phyloP scores from a whole-genome alignment of 345 rosid species.

The Viola odorata region DNA sequence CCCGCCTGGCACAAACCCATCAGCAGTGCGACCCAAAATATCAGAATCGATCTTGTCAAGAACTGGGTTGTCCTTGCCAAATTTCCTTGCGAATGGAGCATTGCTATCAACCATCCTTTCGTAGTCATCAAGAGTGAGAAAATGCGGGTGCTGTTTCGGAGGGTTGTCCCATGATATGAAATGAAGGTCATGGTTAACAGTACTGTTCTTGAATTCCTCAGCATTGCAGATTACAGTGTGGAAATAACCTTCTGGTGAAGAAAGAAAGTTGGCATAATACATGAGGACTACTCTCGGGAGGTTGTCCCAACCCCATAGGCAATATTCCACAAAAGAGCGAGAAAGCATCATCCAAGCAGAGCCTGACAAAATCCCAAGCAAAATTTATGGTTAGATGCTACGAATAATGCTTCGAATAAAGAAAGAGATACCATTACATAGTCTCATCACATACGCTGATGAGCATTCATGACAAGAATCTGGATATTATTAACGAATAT shows the following conservation, averaged over 20 bases:
- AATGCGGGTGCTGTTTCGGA: conserved; percentile 90
- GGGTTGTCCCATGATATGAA: conserved; percentile 95
- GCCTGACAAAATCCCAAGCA: conserved; percentile 33
- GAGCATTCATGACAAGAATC: too few relatives aligned
- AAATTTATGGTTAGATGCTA: conserved; percentile 9
- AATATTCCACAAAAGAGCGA: conserved; percentile 72
- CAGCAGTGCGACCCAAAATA: conserved; percentile 46
- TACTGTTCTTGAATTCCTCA: conserved; percentile 56
- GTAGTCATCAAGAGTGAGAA: conserved; percentile 54
- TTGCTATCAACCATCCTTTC: conserved; percentile 66
- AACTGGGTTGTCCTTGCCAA: conserved; percentile 51
- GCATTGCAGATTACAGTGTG: conserved; percentile 89
- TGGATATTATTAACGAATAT: too few relatives aligned
- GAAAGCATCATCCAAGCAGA: conserved; percentile 97
- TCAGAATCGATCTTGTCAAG: conserved; percentile 81
- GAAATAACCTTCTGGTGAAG: conserved; percentile 92
- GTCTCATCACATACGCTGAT: too few relatives aligned
- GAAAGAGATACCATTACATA: too few relatives aligned
- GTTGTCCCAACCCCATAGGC: conserved; percentile 88
- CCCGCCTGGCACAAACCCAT: conserved; percentile 59
- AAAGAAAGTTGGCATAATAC: conserved; percentile 86
- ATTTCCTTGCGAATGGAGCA: conserved; percentile 83
- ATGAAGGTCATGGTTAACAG: conserved; percentile 86
- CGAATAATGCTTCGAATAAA: neutral
- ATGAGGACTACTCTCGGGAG: conserved; percentile 74